Base-by-base conservation (phyloP, 2,329 filamentous ascomycete species). In the Nannizziopsis barbatae region DNA sequence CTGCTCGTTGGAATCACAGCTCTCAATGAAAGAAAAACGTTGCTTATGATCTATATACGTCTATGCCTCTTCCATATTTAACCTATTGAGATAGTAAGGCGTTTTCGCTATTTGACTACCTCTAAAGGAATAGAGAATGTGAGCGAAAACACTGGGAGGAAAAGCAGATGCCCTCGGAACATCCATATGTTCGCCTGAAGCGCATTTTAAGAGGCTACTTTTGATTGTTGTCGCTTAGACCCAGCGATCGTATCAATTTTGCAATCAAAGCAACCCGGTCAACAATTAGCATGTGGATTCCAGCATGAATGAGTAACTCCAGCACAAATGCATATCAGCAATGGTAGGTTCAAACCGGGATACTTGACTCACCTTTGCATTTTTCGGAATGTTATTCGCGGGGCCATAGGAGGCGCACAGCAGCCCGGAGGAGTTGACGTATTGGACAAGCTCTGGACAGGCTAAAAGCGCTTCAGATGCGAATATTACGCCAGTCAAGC, bases 401-500 rank as follows among this genome's bases (percentile, higher is more conserved):
- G 51, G 14, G 6, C 66, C 64, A 43, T 65, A 70, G 2, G 61
- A 63, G 2, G 58, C 64, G 39, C 62, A 65, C 2, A 60, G 31
- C 22, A 70, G 43, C 1, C 65, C 65, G 3, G 50, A 50, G n/a
- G 39, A 52, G 54, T 63, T 65, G 4, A 66, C 62, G 32, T 61
- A 57, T 3, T 47, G 39, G n/a, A 69, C 56, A 12, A 70, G 57
- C 45, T 60, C 51, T 2, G 67, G 67, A 20, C 61, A 67, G 4
- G 62, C 41, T 5, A 69, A 40, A n/a, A 70, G 53, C 37, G 62
- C 50, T 40, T 71, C 63, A 5, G 62, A 62, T 1, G 60, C 59
- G 14, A 67, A 55, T 14, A 69, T 62, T 27, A 71, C 49, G 0
- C 68, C 68, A 5, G 58, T 43, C 8, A 71, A 56, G 5, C 57